Conservation (phyloP, 2,329 filamentous ascomycete genomes). For the Cladosporium velox region DNA sequence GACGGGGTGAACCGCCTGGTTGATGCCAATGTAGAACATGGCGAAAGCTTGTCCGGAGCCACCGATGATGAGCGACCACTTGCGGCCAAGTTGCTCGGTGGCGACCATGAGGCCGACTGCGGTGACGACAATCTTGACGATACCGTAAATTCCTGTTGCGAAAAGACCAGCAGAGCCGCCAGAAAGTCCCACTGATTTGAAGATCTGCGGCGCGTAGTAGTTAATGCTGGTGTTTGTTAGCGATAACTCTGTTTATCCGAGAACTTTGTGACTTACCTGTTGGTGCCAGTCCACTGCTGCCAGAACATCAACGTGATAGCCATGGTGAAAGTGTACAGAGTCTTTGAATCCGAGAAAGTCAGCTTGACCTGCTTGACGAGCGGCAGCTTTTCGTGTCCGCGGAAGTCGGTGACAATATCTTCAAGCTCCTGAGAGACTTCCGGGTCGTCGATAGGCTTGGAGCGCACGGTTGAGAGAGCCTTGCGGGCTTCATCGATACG, state of each 20-base stretch:
- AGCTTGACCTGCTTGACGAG: constrained; percentile 42
- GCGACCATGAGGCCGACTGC: constrained; percentile 48
- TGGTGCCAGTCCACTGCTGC: constrained; percentile 34
- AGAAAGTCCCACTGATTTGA: constrained; percentile 44
- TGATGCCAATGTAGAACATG: constrained; percentile 45
- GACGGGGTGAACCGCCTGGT: constrained; percentile 51
- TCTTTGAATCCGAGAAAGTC: constrained; percentile 41
- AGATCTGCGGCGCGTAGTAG: constrained; percentile 50
- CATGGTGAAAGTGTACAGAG: constrained; percentile 45
- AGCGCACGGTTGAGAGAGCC: constrained; percentile 44
- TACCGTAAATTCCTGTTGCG: constrained; percentile 50
- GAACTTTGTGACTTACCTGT: not conserved
- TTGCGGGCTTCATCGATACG: constrained; percentile 47
- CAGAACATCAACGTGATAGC: constrained; percentile 49
- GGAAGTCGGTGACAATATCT: constrained; percentile 49
- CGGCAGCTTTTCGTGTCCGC: constrained; percentile 46
- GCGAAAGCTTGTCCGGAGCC: constrained; percentile 47
- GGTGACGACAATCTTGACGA: constrained; percentile 49
- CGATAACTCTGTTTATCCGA: not conserved
- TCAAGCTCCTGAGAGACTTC: constrained; percentile 45
- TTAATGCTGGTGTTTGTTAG: constrained; percentile 35
- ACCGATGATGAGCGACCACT: constrained; percentile 48
- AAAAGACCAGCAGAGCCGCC: constrained; percentile 45
- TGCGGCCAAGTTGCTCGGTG: constrained; percentile 49
- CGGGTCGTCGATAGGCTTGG: constrained; percentile 38